These are phyloP conservation scores for Colletotrichum incanum DNA, from an alignment of 2,329 filamentous ascomycete genomes.

Conservation along the genomic window DNA sequence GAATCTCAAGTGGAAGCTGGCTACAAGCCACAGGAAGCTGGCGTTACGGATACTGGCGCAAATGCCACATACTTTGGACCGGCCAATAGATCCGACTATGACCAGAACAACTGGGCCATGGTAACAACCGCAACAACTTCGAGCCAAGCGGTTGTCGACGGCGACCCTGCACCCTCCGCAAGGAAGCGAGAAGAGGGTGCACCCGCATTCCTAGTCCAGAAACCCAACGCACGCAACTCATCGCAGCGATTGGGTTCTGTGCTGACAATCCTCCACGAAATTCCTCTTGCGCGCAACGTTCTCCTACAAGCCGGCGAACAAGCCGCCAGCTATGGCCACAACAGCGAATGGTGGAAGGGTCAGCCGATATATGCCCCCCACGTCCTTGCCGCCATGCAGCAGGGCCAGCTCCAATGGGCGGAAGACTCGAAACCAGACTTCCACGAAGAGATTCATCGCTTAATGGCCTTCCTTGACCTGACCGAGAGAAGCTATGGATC, in stretches of 20 bases:
- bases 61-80: constrained; percentile 71
- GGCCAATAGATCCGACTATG: constrained; percentile 70
- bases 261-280: constrained; percentile 72
- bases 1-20: constrained; percentile 65
- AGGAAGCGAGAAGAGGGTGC: constrained; percentile 60
- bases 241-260: constrained; percentile 67
- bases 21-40: constrained; percentile 65
- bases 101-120: constrained; percentile 72
- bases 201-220: constrained; percentile 67
- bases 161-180: constrained; percentile 54
- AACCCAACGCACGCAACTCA: constrained; percentile 52
- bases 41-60: constrained; percentile 59
- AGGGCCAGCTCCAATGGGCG: constrained; percentile 51
- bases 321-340: constrained; percentile 67
- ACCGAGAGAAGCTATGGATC: constrained; percentile 74
- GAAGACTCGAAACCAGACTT: constrained; percentile 56
- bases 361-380: constrained; percentile 63
- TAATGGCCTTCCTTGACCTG: constrained; percentile 75
- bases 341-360: constrained; percentile 75
- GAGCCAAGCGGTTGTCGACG: constrained; percentile 45
- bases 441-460: constrained; percentile 71
- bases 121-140: constrained; percentile 58
- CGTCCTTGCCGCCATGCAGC: constrained; percentile 53
- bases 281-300: constrained; percentile 71
- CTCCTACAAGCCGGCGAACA: constrained; percentile 62